phyloP scores from a whole-genome alignment of 2,329 filamentous ascomycete genomes.

The Epicoccum sorghinum region DNA sequence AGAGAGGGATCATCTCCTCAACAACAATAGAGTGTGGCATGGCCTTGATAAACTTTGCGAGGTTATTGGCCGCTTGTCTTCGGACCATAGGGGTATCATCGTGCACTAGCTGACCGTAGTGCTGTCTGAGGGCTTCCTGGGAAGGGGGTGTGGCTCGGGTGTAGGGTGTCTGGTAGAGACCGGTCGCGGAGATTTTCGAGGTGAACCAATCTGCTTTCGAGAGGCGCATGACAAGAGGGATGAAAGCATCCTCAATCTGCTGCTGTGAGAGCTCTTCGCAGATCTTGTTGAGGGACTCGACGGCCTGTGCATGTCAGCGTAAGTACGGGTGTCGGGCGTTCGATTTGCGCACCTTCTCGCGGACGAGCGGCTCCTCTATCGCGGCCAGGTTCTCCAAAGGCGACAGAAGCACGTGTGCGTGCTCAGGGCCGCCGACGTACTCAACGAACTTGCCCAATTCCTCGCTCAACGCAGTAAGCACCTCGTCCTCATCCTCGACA shows the following conservation, averaged over 20 bases:
- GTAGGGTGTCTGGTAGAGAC: constrained; percentile 93
- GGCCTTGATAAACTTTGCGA: constrained; percentile 97
- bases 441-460: constrained; percentile 97
- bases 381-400: constrained; percentile 97
- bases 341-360: constrained; percentile 77
- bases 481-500: constrained; percentile 98
- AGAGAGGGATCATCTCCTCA: constrained; percentile 98
- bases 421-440: constrained; percentile 93
- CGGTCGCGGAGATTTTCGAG: constrained; percentile 97
- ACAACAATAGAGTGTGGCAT: constrained; percentile 92
- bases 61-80: constrained; percentile 92
- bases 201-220: constrained; percentile 99
- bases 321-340: neutral
- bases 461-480: constrained; percentile 94
- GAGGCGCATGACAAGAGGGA: constrained; percentile 91
- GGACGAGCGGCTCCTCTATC: constrained; percentile 96
- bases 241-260: constrained; percentile 97
- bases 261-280: constrained; percentile 87
- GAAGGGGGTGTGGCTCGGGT: constrained; percentile 85
- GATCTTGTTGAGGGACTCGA: constrained; percentile 99
- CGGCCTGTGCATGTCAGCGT: constrained; percentile 68
- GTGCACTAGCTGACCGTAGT: constrained; percentile 91
- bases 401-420: constrained; percentile 93
- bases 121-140: constrained; percentile 88
- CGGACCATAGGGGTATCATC: constrained; percentile 99